These are phyloP conservation scores for Peterozyma xylosa DNA, from an alignment of 805 yeast genomes.

Conservation along the genomic window DNA sequence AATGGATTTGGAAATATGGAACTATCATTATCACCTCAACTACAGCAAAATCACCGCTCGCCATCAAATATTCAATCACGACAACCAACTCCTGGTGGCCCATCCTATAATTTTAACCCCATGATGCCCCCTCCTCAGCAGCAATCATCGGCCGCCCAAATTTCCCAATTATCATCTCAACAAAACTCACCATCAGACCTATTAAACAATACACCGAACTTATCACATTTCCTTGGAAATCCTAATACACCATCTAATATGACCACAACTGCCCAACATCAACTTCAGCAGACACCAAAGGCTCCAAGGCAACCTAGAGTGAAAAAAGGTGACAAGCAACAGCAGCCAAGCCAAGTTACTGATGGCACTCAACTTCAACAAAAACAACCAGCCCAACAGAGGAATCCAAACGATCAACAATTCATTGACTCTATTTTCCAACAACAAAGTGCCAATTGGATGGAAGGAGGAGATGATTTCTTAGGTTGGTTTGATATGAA, in stretches of 20 bases:
- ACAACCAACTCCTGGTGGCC: background rate
- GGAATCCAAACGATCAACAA: conserved; percentile 14
- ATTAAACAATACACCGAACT: background rate
- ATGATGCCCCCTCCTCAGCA: background rate
- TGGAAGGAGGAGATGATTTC: conserved; percentile 79
- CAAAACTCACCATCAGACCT: background rate
- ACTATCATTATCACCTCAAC: background rate
- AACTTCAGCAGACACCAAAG: background rate
- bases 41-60: background rate
- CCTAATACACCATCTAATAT: background rate
- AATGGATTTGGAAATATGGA: conserved; percentile 3
- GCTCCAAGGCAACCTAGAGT: background rate
- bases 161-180: background rate
- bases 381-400: background rate
- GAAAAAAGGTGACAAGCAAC: background rate
- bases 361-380: background rate
- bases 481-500: conserved; percentile 91
- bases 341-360: background rate
- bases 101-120: no score
- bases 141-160: background rate
- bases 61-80: background rate
- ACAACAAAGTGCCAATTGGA: conserved; percentile 82
- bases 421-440: conserved; percentile 55
- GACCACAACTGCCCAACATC: background rate
- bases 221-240: background rate